These are phyloP conservation scores for Candida albicans DNA, from an alignment of 1,139 yeast species.

Conservation along the genomic window DNA sequence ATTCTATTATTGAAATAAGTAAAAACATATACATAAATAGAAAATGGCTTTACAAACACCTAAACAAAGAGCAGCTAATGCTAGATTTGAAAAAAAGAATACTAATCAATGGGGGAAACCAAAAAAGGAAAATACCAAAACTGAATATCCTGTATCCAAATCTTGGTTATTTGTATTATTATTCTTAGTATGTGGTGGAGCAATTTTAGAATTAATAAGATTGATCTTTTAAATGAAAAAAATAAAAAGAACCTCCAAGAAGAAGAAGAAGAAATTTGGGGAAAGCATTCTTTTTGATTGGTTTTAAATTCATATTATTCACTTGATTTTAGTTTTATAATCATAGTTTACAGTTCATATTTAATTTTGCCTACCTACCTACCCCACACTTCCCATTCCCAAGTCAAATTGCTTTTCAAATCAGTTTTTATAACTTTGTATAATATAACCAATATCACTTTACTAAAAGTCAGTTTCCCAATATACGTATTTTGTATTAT, in stretches of 20 bases:
- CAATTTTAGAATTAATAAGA: conserved; percentile 66
- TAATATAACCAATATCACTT: neutral
- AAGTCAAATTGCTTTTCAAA: no score
- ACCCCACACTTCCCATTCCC: no score
- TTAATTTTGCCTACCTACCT: no score
- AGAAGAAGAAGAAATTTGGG: neutral
- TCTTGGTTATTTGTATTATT: conserved; percentile 62
- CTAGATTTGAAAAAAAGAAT: conserved; percentile 72
- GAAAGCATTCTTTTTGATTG: neutral
- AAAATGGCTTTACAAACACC: conserved; percentile 65
- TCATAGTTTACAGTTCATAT: no score
- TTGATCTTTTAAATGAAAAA: conserved; percentile 38
- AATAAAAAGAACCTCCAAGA: neutral
- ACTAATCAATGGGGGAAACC: conserved; percentile 71
- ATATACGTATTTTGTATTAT: neutral
- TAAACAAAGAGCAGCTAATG: conserved; percentile 81
- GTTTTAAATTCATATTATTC: neutral
- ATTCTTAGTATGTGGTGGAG: conserved; percentile 82
- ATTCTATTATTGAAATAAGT: neutral
- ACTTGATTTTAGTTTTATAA: neutral
- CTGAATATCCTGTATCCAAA: conserved; percentile 52
- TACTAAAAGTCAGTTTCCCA: neutral
- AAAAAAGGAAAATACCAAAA: conserved; percentile 27
- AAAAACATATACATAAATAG: neutral
- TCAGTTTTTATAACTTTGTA: neutral